phyloP scores from a whole-genome alignment of 495 filamentous ascomycete genomes.

The Cenococcum geophilum region DNA sequence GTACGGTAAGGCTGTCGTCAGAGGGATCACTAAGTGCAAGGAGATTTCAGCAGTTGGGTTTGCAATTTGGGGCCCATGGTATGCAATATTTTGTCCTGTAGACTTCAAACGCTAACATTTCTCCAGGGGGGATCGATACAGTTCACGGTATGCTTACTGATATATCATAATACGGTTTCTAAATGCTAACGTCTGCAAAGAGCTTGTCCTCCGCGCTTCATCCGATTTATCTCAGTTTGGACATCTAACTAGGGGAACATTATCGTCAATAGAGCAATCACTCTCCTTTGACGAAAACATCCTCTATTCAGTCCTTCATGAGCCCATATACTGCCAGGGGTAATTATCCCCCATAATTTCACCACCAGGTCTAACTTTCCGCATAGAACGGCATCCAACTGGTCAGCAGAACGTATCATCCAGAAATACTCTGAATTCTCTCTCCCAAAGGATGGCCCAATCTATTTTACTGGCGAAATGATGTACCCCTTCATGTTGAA shows the following conservation, averaged over 20 bases:
- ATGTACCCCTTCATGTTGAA: constrained; percentile 74
- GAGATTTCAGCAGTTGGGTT: constrained; percentile 68
- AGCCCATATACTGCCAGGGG: constrained; percentile 70
- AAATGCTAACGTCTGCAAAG: constrained; percentile 34
- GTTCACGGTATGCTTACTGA: constrained; percentile 30
- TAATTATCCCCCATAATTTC: not conserved
- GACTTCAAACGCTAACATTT: not conserved
- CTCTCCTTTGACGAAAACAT: constrained; percentile 65
- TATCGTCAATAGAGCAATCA: constrained; percentile 58
- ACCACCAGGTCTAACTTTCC: not conserved
- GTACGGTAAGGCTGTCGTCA: constrained; percentile 53
- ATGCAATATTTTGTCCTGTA: constrained; percentile 21
- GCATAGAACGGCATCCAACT: constrained; percentile 44
- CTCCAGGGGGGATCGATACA: constrained; percentile 33
- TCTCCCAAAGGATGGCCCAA: constrained; percentile 44
- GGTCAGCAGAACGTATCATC: constrained; percentile 56
- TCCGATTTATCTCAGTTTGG: constrained; percentile 67
- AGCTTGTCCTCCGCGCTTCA: constrained; percentile 60
- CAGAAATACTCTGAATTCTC: constrained; percentile 42
- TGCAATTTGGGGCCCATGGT: constrained; percentile 72
- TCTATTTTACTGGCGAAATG: constrained; percentile 91
- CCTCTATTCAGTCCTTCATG: constrained; percentile 82
- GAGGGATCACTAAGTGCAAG: constrained; percentile 63
- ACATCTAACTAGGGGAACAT: constrained; percentile 62
- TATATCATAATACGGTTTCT: not conserved